Base-by-base conservation (phyloP, 2,329 filamentous ascomycete genomes). In the Chrysoporthe austroafricana region DNA sequence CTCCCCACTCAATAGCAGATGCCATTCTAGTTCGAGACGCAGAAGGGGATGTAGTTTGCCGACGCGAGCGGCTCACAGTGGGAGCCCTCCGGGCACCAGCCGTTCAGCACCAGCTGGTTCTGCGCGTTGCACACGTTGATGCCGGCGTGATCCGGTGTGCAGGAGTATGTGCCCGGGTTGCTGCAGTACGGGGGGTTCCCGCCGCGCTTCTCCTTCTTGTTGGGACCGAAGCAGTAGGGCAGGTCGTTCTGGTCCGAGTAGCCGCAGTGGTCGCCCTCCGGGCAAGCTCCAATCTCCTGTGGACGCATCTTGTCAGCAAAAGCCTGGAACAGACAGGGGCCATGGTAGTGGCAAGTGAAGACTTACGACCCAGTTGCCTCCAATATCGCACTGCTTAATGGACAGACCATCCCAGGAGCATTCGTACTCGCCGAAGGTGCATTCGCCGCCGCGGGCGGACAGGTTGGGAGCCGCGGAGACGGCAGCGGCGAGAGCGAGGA, bases 71-170 rank as follows among this genome's bases (percentile, higher is more conserved):
- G 64, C 21, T 44, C 54, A 21, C 69, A 70, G 69, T 70, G 69
- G 18, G 64, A 63, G 16, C 58, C 62, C 2, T 26, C 34, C 13
- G 67, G 67, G 67, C 69, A 70, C 14, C 4, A n/a, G 11, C 69
- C 69, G 46, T 70, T 70, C 54, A 67, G 56, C 42, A 69, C 46
- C 16, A 67, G 58, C 63, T 70, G 67, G 65, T 69, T 59, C 69
- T 67, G 62, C 5, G 44, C 4, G 56, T 70, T 69, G 67, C 69
- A 70, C 44, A 70, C 67, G 43, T 68, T 26, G 56, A 70, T 70
- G 54, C 65, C 67, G 26, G 13, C 18, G 16, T 52, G 6, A n/a
- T 66, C 59, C 3, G 16, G 7, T 14, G 58, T 66, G 63, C 69
- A 70, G 4, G 62, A 16, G 63, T 71, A 71, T 4, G 67, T 67